These are phyloP conservation scores for Chlorella variabilis DNA, from an alignment of 163 green algal species.

Conservation along the genomic window DNA sequence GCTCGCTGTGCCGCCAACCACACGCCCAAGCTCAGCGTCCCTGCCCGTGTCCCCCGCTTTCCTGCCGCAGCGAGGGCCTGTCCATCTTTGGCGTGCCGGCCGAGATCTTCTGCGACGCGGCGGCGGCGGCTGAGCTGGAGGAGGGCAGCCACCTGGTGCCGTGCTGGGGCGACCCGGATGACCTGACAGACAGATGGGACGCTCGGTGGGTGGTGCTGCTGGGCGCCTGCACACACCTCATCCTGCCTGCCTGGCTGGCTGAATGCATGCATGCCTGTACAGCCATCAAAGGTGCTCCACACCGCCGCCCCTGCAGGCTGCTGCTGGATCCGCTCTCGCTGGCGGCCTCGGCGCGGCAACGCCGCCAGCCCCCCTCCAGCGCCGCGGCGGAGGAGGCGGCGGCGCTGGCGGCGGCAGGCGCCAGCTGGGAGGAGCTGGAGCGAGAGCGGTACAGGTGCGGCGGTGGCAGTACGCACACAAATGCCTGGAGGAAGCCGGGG, in stretches of 20 bases:
- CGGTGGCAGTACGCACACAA: background rate
- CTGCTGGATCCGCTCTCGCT: slow-evolving; percentile 16
- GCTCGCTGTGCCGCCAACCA: background rate
- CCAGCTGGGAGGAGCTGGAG: slow-evolving; percentile 12
- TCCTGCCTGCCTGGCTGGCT: no score
- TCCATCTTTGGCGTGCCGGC: slow-evolving; percentile 16
- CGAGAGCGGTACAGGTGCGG: slow-evolving; percentile 21
- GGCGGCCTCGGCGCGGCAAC: background rate
- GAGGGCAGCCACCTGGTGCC: slow-evolving; percentile 5
- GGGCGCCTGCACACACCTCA: no score
- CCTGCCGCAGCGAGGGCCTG: slow-evolving; percentile 29
- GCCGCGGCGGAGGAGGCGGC: background rate
- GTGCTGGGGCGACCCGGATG: background rate
- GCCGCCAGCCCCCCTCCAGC: background rate
- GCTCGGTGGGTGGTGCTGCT: slow-evolving; percentile 12
- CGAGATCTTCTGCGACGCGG: slow-evolving; percentile 1
- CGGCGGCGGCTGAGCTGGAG: background rate
- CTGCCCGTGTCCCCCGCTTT: no score
- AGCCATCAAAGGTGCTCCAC: no score
- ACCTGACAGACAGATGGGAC: slow-evolving; percentile 10
- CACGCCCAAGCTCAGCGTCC: background rate
- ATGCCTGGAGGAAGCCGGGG: no score
- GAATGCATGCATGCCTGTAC: no score
- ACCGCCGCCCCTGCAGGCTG: background rate
- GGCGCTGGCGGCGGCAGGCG: slow-evolving; percentile 3